Percentiles rank a stretch among this genome's conserved stretches.
These are phyloP conservation scores for Hibiscus syriacus DNA, from an alignment of 345 rosid species.

Conservation along the genomic window DNA sequence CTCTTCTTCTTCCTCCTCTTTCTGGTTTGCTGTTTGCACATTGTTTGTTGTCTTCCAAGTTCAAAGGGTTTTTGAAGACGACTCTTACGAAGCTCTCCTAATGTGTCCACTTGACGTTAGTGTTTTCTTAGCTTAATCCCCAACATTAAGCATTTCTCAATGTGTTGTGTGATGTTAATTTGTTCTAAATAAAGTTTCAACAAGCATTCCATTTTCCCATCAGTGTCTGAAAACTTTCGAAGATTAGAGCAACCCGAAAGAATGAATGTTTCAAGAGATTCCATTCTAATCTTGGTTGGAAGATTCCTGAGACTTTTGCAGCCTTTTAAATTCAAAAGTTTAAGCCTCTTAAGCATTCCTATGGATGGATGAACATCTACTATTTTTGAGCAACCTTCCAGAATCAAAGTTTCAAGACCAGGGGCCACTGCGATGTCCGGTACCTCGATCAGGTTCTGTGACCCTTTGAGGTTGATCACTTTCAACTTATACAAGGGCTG, in stretches of 20 bases:
- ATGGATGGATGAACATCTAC: slow-evolving; percentile 21
- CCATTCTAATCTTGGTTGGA: slow-evolving; percentile 11
- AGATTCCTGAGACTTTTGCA: slow-evolving; percentile 17
- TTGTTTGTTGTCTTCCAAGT: too few species aligned
- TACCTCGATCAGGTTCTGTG: slow-evolving; percentile 8
- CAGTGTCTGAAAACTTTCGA: too few species aligned
- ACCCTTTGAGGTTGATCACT: slow-evolving; percentile 17
- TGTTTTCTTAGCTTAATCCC: too few species aligned
- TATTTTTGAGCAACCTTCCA: slow-evolving; percentile 19
- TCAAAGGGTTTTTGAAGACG: too few species aligned
- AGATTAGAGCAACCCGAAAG: neutral
- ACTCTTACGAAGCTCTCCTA: too few species aligned
- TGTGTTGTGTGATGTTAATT: too few species aligned
- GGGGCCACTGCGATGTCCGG: slow-evolving; percentile 23
- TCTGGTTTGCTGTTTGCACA: too few species aligned
- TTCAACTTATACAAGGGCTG: slow-evolving; percentile 9
- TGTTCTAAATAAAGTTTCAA: too few species aligned
- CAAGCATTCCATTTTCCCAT: too few species aligned
- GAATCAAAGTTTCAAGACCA: slow-evolving; percentile 17
- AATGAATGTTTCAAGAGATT: slow-evolving; percentile 4
- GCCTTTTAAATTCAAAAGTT: slow-evolving; percentile 7
- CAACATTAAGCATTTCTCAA: too few species aligned
- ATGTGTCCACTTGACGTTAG: too few species aligned
- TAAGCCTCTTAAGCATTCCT: slow-evolving; percentile 18
- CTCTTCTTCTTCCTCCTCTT: too few species aligned